These are phyloP conservation scores for Isoetes taiwanensis DNA, from an alignment of 75 land plant genomes.

Conservation along the genomic window DNA sequence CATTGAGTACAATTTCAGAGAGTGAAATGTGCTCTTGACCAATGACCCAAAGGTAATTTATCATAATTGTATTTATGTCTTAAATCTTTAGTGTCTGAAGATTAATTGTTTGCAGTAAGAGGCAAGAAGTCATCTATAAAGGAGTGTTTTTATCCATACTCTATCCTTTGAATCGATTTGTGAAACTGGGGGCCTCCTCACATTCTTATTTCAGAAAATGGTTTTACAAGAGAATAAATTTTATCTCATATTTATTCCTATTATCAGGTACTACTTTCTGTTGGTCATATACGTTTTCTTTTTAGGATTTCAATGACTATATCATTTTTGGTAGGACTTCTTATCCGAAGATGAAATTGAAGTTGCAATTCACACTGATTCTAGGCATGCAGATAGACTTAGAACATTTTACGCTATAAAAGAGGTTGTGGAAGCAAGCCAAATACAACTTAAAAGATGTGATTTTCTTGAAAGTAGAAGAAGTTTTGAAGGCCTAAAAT, in stretches of 20 bases:
- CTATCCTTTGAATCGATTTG: conserved; percentile 77
- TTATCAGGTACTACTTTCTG: conserved; percentile 57
- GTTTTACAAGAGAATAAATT: conserved; percentile 68
- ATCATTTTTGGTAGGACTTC: conserved; percentile 40
- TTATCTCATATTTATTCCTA: conserved; percentile 63
- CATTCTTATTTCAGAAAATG: conserved; percentile 65
- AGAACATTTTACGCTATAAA: conserved; percentile 48
- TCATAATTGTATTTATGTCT: not conserved
- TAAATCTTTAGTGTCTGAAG: too few species aligned
- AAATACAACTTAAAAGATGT: conserved; percentile 36
- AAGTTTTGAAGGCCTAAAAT: conserved; percentile 78
- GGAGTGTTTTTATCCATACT: conserved; percentile 66
- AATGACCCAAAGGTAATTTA: conserved; percentile 55
- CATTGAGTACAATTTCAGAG: conserved; percentile 14
- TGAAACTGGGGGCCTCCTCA: conserved; percentile 79
- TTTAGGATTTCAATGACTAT: not conserved
- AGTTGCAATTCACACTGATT: conserved; percentile 81
- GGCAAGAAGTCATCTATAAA: conserved; percentile 52
- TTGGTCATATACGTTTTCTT: not conserved
- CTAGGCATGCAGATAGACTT: conserved; percentile 78
- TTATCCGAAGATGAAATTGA: conserved; percentile 64
- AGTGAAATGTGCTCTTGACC: conserved; percentile 39
- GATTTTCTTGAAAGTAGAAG: conserved; percentile 80
- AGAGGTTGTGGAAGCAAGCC: conserved; percentile 34
- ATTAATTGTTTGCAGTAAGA: conserved; percentile 68